These are phyloP conservation scores for Tetrahymena malaccensis DNA, from an alignment of 73 alveolate species.

Conservation along the genomic window DNA sequence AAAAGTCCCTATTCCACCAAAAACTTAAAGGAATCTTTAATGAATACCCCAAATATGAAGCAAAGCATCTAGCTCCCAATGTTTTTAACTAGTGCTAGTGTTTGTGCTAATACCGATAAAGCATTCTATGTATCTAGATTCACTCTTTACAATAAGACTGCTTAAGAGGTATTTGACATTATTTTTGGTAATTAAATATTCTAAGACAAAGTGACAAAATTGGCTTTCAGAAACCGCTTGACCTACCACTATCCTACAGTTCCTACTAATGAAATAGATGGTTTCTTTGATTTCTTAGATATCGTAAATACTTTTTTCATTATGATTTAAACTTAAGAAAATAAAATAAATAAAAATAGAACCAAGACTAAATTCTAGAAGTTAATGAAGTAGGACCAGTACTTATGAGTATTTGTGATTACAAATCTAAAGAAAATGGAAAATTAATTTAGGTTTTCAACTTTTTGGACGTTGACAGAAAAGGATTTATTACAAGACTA, in stretches of 20 bases:
- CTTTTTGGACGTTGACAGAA: neutral
- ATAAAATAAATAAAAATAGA: neutral
- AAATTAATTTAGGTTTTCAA: neutral
- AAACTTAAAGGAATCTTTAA: neutral
- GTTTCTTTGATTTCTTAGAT: neutral
- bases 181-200: neutral
- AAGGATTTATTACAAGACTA: neutral
- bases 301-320: neutral
- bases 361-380: neutral
- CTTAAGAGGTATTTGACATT: neutral
- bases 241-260: neutral
- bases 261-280: neutral
- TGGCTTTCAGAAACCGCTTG: neutral
- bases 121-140: neutral
- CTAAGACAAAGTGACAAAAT: neutral
- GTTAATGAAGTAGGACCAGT: neutral
- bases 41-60: neutral
- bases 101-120: neutral
- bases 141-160: neutral
- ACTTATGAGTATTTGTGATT: neutral
- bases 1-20: neutral
- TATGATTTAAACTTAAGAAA: neutral
- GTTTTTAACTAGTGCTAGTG: neutral
- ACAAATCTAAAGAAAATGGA: neutral
- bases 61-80: neutral